These are phyloP conservation scores for Beauveria scarabaeidicola DNA, from an alignment of 2,329 filamentous ascomycete genomes.

Conservation along the genomic window DNA sequence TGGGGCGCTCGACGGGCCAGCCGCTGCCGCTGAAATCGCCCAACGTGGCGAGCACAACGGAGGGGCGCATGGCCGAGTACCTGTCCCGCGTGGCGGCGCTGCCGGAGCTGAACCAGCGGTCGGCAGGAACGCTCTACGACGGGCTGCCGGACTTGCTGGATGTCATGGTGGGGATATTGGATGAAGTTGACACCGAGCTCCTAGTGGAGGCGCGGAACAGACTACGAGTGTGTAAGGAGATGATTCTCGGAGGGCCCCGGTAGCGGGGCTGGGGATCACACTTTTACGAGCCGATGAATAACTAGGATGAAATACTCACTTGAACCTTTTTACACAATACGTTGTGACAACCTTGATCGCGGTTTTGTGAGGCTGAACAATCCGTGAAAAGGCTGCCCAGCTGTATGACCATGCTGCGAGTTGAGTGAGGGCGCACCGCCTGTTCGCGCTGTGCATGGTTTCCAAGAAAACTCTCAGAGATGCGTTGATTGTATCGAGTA, in stretches of 20 bases:
- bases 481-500: too few relatives aligned
- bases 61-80: conserved; percentile 32
- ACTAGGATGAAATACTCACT: too few relatives aligned
- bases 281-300: too few relatives aligned
- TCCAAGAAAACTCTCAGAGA: too few relatives aligned
- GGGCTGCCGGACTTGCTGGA: conserved; percentile 39
- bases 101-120: conserved; percentile 60
- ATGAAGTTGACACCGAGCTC: conserved; percentile 52
- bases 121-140: conserved; percentile 56
- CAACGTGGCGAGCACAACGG: conserved; percentile 26
- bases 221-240: conserved; percentile 51
- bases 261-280: neutral
- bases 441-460: too few relatives aligned
- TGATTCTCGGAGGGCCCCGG: conserved; percentile 12
- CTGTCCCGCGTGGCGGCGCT: conserved; percentile 59
- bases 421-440: too few relatives aligned
- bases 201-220: conserved; percentile 68
- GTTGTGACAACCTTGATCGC: too few relatives aligned
- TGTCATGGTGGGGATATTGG: conserved; percentile 32
- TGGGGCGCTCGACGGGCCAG: conserved; percentile 49
- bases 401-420: too few relatives aligned
- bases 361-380: too few relatives aligned
- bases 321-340: too few relatives aligned
- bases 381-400: too few relatives aligned
- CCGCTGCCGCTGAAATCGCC: conserved; percentile 39